These are phyloP conservation scores for Backusella mclennaniae DNA, from an alignment of 192 early-diverging fungal species.

Conservation along the genomic window DNA sequence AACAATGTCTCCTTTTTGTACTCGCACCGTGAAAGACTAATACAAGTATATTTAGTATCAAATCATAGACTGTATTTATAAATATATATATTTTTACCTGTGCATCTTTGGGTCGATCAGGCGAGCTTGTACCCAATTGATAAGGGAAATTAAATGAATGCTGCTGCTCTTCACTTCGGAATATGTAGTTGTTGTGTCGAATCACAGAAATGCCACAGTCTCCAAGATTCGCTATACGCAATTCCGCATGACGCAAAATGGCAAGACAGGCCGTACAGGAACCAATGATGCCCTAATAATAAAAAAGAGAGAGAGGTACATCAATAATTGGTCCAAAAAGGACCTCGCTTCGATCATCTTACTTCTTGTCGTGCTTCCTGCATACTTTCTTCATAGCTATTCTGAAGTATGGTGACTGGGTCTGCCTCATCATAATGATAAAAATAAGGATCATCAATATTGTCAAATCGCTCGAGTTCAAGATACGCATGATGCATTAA, in stretches of 20 bases:
- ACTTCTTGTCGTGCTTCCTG: constrained; percentile 70
- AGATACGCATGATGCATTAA: constrained; percentile 91
- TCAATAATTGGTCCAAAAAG: background rate
- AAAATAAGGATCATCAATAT: constrained; percentile 73
- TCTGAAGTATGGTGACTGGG: constrained; percentile 75
- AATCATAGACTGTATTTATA: no score
- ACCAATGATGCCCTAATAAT: constrained; percentile 67
- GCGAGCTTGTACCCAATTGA: constrained; percentile 78
- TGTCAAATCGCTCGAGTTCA: constrained; percentile 86
- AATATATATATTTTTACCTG: constrained; percentile 15
- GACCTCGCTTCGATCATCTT: background rate
- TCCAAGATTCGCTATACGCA: constrained; percentile 92
- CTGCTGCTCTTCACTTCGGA: constrained; percentile 95
- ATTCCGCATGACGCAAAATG: constrained; percentile 85
- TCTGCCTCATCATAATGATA: constrained; percentile 77
- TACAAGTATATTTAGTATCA: no score
- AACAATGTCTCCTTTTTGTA: constrained; percentile 91
- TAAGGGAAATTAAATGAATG: constrained; percentile 99
- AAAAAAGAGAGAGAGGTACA: background rate
- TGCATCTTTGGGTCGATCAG: constrained; percentile 31
- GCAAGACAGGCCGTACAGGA: constrained; percentile 90
- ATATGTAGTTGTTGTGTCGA: constrained; percentile 82
- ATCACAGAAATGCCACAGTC: constrained; percentile 92
- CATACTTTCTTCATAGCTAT: constrained; percentile 73
- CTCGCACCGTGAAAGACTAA: constrained; percentile 68